phyloP scores from a whole-genome alignment of 1,284 basidiomycete genomes.

The Macrocystidia cucumis region DNA sequence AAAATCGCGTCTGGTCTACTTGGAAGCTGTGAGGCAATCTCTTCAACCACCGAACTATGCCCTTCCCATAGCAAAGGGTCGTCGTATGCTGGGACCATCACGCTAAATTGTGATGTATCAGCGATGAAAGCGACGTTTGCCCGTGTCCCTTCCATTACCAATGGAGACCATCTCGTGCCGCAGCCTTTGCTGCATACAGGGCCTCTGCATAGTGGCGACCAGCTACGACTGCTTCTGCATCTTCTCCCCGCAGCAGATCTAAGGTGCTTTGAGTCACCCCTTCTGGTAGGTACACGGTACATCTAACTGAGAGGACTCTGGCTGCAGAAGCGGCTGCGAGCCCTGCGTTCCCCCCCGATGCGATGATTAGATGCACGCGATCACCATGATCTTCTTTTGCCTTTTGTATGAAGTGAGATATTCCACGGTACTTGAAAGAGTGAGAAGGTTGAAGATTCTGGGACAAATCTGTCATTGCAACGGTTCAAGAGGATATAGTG shows the following conservation, averaged over 20 bases:
- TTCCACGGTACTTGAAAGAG: slow-evolving; percentile 71
- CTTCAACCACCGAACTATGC: slow-evolving; percentile 61
- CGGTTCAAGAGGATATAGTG: not conserved
- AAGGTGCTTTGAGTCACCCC: slow-evolving; percentile 40
- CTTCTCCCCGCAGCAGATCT: slow-evolving; percentile 39
- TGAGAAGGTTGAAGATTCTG: slow-evolving; percentile 66
- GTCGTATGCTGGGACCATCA: slow-evolving; percentile 65
- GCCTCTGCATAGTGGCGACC: slow-evolving; percentile 55
- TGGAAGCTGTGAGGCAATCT: slow-evolving; percentile 47
- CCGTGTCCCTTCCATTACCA: not conserved
- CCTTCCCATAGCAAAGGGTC: slow-evolving; percentile 64
- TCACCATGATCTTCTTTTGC: slow-evolving; percentile 42
- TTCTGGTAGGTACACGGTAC: slow-evolving; percentile 60
- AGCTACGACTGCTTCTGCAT: slow-evolving; percentile 44
- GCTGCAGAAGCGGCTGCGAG: slow-evolving; percentile 62
- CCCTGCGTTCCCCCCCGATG: slow-evolving; percentile 71
- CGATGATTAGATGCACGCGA: slow-evolving; percentile 51
- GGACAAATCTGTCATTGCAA: not conserved
- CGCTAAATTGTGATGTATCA: slow-evolving; percentile 24
- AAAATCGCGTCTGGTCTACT: slow-evolving; percentile 62
- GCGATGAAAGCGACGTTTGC: not conserved
- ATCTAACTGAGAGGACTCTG: slow-evolving; percentile 41
- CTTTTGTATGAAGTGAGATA: slow-evolving; percentile 52
- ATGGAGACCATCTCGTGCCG: slow-evolving; percentile 32
- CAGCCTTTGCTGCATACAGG: slow-evolving; percentile 37